A percentile compares a stretch with the other conserved stretches of the same genome.
Conservation (phyloP, 345 rosid genomes). For the Eucalyptus sp. region DNA sequence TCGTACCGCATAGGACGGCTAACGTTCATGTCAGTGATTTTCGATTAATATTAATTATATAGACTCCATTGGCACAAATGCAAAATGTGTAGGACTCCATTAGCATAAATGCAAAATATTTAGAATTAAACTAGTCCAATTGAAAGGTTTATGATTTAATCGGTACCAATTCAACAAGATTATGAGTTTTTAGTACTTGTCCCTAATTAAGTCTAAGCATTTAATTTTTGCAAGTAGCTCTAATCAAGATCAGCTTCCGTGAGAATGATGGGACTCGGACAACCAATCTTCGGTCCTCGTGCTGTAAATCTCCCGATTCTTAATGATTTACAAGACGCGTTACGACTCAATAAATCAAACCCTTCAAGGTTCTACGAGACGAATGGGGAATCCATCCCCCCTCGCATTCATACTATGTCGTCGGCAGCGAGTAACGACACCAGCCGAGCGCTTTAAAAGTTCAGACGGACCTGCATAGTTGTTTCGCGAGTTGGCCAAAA, state of each 20-base stretch:
- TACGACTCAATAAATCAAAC: neutral
- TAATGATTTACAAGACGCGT: neutral
- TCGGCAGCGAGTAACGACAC: neutral
- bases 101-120: no score
- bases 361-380: neutral
- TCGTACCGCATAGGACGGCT: rapidly evolving
- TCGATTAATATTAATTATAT: no score
- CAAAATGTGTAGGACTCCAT: neutral
- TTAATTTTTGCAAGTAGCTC: neutral
- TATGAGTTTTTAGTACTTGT: neutral
- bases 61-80: rapidly evolving
- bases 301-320: neutral
- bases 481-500: neutral
- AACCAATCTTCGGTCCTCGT: neutral
- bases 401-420: neutral
- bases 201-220: neutral
- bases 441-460: neutral
- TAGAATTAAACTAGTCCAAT: rapidly evolving
- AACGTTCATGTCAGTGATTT: rapidly evolving
- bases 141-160: neutral
- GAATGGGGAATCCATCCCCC: neutral
- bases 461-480: neutral
- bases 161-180: neutral
- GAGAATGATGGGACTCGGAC: neutral
- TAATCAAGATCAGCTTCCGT: neutral